These are phyloP conservation scores for Xylaria sp. DNA, from an alignment of 2,329 filamentous ascomycete species.

Conservation along the genomic window DNA sequence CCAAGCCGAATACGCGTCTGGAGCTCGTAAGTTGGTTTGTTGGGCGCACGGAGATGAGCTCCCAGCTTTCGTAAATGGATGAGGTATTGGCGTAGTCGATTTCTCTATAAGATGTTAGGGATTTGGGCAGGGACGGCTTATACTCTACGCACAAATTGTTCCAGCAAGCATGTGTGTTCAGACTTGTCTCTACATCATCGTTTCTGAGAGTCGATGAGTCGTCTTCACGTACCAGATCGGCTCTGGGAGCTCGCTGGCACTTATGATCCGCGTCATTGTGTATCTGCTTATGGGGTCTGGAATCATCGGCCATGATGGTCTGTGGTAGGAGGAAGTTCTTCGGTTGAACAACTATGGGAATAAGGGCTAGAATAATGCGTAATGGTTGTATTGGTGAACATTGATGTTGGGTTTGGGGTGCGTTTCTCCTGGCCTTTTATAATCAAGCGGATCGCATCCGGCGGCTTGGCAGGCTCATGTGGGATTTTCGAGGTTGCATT, in stretches of 20 bases:
- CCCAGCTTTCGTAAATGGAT: conserved; percentile 21
- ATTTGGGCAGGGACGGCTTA: background rate
- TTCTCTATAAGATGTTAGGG: conserved; percentile 6
- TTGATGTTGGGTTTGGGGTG: background rate
- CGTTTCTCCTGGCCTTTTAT: conserved; percentile 2
- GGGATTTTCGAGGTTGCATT: no score
- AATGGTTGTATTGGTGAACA: background rate
- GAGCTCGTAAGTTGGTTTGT: conserved; percentile 22
- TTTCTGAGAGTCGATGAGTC: conserved; percentile 11
- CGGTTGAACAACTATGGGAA: background rate
- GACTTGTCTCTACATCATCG: background rate
- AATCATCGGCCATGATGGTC: background rate
- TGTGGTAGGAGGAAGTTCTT: no score
- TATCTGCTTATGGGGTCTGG: background rate
- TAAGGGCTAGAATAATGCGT: no score
- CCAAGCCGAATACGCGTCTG: conserved; percentile 22
- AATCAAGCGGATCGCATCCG: background rate
- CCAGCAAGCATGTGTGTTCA: background rate
- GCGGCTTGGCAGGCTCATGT: no score
- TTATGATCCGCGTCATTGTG: background rate
- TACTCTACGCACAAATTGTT: background rate
- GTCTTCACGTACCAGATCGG: background rate
- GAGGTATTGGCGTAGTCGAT: background rate
- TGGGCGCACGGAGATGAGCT: conserved; percentile 22
- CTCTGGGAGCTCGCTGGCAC: background rate